Conservation (phyloP, 768 basidiomycete species). For the Gloeophyllum trabeum region DNA sequence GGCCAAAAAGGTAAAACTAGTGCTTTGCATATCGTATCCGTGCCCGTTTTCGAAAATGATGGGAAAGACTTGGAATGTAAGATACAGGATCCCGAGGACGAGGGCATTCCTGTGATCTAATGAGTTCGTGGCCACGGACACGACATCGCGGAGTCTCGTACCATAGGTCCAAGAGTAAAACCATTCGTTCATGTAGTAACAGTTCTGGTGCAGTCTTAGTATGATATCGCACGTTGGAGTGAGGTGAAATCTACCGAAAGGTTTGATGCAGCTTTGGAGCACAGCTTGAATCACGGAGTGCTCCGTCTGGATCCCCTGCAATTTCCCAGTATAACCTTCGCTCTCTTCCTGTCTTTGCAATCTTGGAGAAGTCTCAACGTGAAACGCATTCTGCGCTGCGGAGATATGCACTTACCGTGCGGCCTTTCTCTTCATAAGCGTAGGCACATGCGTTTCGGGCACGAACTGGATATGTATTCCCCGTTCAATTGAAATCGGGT, state of each 20-base stretch:
- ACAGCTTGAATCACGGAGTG: slow-evolving; percentile 35
- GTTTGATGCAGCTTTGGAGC: slow-evolving; percentile 48
- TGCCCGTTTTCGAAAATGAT: slow-evolving; percentile 36
- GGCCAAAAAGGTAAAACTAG: slow-evolving; percentile 37
- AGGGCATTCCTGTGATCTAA: slow-evolving; percentile 21
- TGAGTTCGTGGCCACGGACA: background rate
- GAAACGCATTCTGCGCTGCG: background rate
- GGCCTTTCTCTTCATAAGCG: slow-evolving; percentile 52
- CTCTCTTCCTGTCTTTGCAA: slow-evolving; percentile 25
- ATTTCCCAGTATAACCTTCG: slow-evolving; percentile 49
- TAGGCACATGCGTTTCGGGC: slow-evolving; percentile 62
- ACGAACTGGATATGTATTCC: slow-evolving; percentile 41
- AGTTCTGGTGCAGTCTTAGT: slow-evolving; percentile 31
- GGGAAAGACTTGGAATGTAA: slow-evolving; percentile 46
- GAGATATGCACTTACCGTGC: slow-evolving; percentile 22
- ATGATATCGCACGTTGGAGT: background rate
- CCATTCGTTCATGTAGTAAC: slow-evolving; percentile 62
- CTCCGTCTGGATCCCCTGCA: slow-evolving; percentile 38
- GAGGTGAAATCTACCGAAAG: slow-evolving; percentile 44
- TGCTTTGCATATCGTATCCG: slow-evolving; percentile 40
- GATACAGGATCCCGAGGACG: slow-evolving; percentile 33
- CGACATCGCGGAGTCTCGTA: slow-evolving; percentile 16
- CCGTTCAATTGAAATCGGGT: no score
- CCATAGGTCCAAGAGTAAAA: slow-evolving; percentile 62
- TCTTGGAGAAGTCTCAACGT: no score